Base-by-base conservation (phyloP, 352 stramenopile genomes). In the Phytophthora pisi region DNA sequence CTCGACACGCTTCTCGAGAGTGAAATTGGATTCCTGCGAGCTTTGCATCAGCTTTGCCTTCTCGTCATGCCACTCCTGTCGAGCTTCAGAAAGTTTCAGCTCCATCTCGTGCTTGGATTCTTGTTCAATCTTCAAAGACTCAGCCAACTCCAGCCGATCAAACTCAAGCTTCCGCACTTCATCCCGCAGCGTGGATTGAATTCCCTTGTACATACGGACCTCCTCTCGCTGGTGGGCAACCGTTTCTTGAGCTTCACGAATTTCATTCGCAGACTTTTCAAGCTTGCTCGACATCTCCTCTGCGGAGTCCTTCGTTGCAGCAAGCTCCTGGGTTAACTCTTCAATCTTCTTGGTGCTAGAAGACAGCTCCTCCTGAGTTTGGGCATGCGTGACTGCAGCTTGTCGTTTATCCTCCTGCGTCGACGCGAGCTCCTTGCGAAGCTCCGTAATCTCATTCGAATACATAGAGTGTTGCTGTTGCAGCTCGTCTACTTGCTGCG, bases 131-230 rank as follows among this genome's bases (percentile, higher is more conserved):
- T 76, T 74, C 24, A 76, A 40, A 47, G 51, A 58, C 30, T 79
- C 64, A 3, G 61, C 31, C 15, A 76, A 51, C 54, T 68, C 60
- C 20, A 72, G 54, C 36, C 69, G 68, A 70, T 79, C 57, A 23
- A 63, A 47, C 38, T 78, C 62, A n/a, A 80, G 49, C 15, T 54
- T 66, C 54, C 68, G 64, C 18, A 82, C 23, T 55, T 77, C 63
- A 31, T 58, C 57, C n/a, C 62, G 49, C 47, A 80, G 51, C 20
- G 57, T 68, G 23, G 54, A 53, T 23, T 75, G 58, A 13, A 69
- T 77, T 6, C 55, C 62, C 45, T 75, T 69, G 65, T 75, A 66
- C 68, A 75, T 71, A 10, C 52, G 24, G 10, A 77, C 68, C 57
- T 78, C 69, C 38, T 70, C 59, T 20, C 30, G 30, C 50, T 70